phyloP scores from a whole-genome alignment of 495 filamentous ascomycete genomes.

The Podospora australis region DNA sequence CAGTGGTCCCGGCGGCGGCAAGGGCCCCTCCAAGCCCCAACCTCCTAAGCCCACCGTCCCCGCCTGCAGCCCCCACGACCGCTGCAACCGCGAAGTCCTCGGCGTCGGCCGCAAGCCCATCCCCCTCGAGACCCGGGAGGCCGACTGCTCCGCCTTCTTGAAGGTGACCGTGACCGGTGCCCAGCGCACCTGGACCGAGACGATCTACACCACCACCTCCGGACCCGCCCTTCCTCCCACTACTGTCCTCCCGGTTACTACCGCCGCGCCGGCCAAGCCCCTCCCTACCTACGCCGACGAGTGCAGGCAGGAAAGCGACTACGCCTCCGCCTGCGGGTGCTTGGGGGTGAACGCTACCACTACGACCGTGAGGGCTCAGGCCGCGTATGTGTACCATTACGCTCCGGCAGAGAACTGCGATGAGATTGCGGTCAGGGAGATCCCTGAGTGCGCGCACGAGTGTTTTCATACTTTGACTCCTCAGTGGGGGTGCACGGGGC shows the following conservation, averaged over 20 bases:
- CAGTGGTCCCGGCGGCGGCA: neutral
- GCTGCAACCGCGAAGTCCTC: neutral
- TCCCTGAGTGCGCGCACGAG: neutral
- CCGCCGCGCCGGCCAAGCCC: neutral
- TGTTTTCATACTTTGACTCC: neutral
- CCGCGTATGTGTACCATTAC: neutral
- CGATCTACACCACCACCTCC: neutral
- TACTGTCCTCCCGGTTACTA: neutral
- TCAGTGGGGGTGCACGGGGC: neutral
- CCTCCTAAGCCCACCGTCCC: neutral
- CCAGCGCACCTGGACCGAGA: neutral
- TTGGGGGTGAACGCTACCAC: neutral
- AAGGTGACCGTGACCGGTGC: constrained; percentile 1
- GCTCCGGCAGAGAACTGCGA: neutral
- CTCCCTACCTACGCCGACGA: neutral
- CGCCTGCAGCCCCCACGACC: neutral
- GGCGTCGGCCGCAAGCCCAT: neutral
- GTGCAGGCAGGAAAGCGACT: neutral
- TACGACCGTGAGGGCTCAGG: neutral
- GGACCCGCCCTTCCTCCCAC: neutral
- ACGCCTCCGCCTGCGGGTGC: neutral
- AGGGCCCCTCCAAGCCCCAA: neutral
- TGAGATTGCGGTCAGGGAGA: neutral
- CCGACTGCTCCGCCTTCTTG: neutral
- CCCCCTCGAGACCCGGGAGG: neutral